phyloP scores from a whole-genome alignment of 23 red algal genomes.

The Gracilaria vermiculophylla region DNA sequence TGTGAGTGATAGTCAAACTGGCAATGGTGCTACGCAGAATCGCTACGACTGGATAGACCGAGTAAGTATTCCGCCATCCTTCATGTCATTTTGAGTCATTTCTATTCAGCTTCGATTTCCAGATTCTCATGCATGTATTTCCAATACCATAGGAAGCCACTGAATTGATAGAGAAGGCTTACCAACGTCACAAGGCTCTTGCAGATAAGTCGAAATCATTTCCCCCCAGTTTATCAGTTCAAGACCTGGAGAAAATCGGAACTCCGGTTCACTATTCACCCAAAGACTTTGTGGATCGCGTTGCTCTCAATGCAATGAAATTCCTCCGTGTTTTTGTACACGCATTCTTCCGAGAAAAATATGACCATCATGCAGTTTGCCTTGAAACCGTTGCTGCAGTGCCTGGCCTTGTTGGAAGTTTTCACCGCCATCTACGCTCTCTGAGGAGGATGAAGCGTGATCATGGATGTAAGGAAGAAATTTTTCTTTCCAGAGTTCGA shows the following conservation, averaged over 20 bases:
- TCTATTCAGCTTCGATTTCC: neutral
- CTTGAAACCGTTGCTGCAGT: slow-evolving; percentile 99
- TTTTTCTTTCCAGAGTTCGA: neutral
- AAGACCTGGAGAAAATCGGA: slow-evolving; percentile 56
- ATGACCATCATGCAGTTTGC: slow-evolving; percentile 91
- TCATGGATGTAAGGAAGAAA: slow-evolving; percentile 57
- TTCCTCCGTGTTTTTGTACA: slow-evolving; percentile 88
- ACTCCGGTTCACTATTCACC: slow-evolving; percentile 64
- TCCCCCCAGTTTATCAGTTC: slow-evolving; percentile 49
- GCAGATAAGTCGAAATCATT: slow-evolving; percentile 62
- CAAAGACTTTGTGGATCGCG: slow-evolving; percentile 69
- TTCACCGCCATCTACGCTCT: slow-evolving; percentile 82
- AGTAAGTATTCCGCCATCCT: neutral
- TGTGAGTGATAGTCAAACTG: neutral
- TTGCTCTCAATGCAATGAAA: slow-evolving; percentile 70
- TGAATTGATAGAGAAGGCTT: slow-evolving; percentile 60
- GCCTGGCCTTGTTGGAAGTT: slow-evolving; percentile 86
- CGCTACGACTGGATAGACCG: slow-evolving; percentile 21
- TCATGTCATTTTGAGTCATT: neutral
- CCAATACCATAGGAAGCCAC: slow-evolving; percentile 52
- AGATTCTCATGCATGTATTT: neutral
- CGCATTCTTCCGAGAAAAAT: slow-evolving; percentile 86
- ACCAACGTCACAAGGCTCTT: slow-evolving; percentile 65
- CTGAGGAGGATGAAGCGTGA: slow-evolving; percentile 82
- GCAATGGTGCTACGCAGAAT: neutral